Conservation (phyloP, 192 early-diverging fungal species). For the Backusella liffmaniae region DNA sequence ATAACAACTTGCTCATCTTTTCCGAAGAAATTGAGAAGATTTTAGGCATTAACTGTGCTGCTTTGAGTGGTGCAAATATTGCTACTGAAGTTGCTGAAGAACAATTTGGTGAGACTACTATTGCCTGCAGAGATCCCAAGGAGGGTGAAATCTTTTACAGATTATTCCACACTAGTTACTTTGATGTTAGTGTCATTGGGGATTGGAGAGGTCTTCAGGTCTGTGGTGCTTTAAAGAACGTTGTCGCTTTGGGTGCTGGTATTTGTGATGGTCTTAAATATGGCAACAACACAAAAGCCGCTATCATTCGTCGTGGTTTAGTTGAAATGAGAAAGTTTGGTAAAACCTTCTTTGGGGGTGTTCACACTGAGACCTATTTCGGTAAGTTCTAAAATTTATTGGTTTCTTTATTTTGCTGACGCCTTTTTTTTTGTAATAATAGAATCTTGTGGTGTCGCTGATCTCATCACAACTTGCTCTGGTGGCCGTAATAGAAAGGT, state of each 20-base stretch:
- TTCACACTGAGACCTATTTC: slow-evolving; percentile 91
- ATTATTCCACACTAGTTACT: slow-evolving; percentile 85
- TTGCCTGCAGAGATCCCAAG: slow-evolving; percentile 64
- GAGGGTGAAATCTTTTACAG: slow-evolving; percentile 71
- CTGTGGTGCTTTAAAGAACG: slow-evolving; percentile 97
- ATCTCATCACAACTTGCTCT: slow-evolving; percentile 91
- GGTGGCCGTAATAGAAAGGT: slow-evolving; percentile 91
- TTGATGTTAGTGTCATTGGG: slow-evolving; percentile 75
- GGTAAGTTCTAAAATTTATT: slow-evolving; percentile 50
- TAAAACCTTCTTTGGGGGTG: slow-evolving; percentile 73
- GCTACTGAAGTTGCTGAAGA: slow-evolving; percentile 92
- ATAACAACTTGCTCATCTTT: slow-evolving; percentile 7
- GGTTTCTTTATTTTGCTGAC: slow-evolving; percentile 33
- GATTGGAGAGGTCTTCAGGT: slow-evolving; percentile 92
- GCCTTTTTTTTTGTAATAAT: slow-evolving; percentile 38
- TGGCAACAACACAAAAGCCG: slow-evolving; percentile 80
- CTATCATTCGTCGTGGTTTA: slow-evolving; percentile 90
- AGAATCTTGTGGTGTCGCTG: slow-evolving; percentile 89
- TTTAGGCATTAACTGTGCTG: slow-evolving; percentile 13
- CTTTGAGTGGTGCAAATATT: slow-evolving; percentile 59
- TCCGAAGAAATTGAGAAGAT: slow-evolving; percentile 22
- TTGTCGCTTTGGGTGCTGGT: slow-evolving; percentile 94
- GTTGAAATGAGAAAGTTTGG: slow-evolving; percentile 92
- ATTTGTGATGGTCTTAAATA: slow-evolving; percentile 86
- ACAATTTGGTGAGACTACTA: slow-evolving; percentile 92